Percentiles rank a stretch among this genome's conserved stretches.
These are phyloP conservation scores for Penicillium corylophilum DNA, from an alignment of 2,329 filamentous ascomycete species.

Conservation along the genomic window DNA sequence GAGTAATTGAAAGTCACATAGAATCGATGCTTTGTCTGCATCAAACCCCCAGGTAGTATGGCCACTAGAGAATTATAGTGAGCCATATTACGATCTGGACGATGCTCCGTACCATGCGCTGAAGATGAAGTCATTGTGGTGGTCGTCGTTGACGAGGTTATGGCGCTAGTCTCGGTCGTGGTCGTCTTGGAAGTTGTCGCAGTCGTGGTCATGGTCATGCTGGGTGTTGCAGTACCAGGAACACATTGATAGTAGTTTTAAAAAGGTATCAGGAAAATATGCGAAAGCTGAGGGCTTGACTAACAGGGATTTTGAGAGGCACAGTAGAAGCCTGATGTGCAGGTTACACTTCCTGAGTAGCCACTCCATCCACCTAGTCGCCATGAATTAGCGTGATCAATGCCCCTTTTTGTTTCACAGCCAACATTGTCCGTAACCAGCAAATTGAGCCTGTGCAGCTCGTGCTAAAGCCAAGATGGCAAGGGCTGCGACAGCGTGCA, in stretches of 20 bases:
- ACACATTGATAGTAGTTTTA: slow-evolving; percentile 18
- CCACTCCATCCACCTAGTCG: slow-evolving; percentile 12
- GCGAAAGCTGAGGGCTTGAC: background rate
- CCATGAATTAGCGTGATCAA: too few species aligned
- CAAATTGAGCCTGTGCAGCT: slow-evolving; percentile 13
- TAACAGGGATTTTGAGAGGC: slow-evolving; percentile 18
- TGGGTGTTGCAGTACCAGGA: slow-evolving; percentile 12
- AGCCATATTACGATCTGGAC: slow-evolving; percentile 4
- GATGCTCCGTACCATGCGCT: slow-evolving; percentile 24
- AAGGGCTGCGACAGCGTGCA: too few species aligned
- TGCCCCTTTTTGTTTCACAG: too few species aligned
- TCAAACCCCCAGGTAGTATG: slow-evolving; percentile 61
- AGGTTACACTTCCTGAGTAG: slow-evolving; percentile 15
- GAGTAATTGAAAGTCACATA: slow-evolving; percentile 52
- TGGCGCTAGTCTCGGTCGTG: slow-evolving; percentile 3
- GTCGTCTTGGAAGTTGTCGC: background rate
- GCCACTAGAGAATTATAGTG: slow-evolving; percentile 51
- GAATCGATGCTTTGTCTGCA: slow-evolving; percentile 51
- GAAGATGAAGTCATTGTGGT: slow-evolving; percentile 29
- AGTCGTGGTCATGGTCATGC: background rate
- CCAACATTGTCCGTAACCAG: slow-evolving; percentile 17
- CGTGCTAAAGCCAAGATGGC: too few species aligned
- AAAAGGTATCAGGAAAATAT: too few species aligned
- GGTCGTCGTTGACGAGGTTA: background rate
- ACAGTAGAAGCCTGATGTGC: slow-evolving; percentile 13